Conservation (phyloP, 1,284 basidiomycete genomes). For the Papiliotrema flavescens region DNA sequence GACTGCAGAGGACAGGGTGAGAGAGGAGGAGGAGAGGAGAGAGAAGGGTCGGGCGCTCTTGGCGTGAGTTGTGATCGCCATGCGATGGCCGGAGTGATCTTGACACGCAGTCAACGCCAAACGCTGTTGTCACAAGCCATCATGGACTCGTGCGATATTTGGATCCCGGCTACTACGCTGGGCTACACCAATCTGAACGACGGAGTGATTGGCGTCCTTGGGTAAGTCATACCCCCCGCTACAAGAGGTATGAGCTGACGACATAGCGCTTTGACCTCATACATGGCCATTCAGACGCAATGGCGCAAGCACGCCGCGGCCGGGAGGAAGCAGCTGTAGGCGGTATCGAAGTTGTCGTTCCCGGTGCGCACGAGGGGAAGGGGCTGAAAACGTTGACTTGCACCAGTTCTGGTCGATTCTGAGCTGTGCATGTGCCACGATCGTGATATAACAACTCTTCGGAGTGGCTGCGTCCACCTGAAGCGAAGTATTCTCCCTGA, state of each 20-base stretch:
- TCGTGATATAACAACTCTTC: too few relatives aligned
- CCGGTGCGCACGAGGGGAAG: too few relatives aligned
- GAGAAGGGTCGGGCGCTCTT: slow-evolving; percentile 45
- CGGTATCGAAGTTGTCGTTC: too few relatives aligned
- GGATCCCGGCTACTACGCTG: slow-evolving; percentile 82
- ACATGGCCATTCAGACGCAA: slow-evolving; percentile 50
- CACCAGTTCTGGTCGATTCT: too few relatives aligned
- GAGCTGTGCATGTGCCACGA: too few relatives aligned
- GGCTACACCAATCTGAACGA: slow-evolving; percentile 79
- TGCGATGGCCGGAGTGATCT: neutral
- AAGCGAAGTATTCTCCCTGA: too few relatives aligned
- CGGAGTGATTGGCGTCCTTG: slow-evolving; percentile 75
- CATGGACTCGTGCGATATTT: slow-evolving; percentile 54
- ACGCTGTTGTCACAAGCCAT: slow-evolving; percentile 45
- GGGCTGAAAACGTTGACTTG: too few relatives aligned
- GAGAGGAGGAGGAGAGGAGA: slow-evolving; percentile 38
- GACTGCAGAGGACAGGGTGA: slow-evolving; percentile 25
- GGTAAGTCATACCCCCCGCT: slow-evolving; percentile 55
- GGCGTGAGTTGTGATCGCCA: slow-evolving; percentile 21
- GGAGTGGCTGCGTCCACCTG: too few relatives aligned
- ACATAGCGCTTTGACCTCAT: slow-evolving; percentile 50
- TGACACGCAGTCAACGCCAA: slow-evolving; percentile 37
- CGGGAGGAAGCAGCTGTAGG: neutral
- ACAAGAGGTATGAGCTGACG: neutral
- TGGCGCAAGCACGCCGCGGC: slow-evolving; percentile 46